These are phyloP conservation scores for Coriaria nepalensis DNA, from an alignment of 306 rosid species.

Conservation along the genomic window DNA sequence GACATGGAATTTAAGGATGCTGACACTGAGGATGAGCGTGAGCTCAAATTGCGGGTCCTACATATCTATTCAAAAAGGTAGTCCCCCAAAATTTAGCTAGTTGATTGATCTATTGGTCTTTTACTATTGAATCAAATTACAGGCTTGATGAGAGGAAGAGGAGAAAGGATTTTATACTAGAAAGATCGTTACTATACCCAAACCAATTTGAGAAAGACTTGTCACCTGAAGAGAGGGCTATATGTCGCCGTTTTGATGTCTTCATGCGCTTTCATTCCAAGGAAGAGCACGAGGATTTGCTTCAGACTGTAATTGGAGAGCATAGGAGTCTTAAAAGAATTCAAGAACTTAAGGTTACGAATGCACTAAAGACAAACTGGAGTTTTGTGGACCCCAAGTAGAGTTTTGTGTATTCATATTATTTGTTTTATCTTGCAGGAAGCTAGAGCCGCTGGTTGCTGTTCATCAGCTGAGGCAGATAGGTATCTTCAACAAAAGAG, in stretches of 20 bases:
- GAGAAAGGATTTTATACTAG: conserved; percentile 76
- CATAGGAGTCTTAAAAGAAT: conserved; percentile 56
- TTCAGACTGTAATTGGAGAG: conserved; percentile 42
- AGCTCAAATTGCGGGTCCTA: conserved; percentile 65
- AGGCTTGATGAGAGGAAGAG: conserved; percentile 96
- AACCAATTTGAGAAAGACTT: conserved; percentile 71
- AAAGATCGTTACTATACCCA: conserved; percentile 66
- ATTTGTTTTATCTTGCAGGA: too few species aligned
- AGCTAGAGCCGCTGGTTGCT: conserved; percentile 73
- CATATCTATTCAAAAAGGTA: conserved; percentile 75
- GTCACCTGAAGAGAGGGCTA: conserved; percentile 54
- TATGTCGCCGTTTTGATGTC: conserved; percentile 58
- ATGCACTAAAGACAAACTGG: too few species aligned
- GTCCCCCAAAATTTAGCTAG: too few species aligned
- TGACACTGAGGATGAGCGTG: conserved; percentile 77
- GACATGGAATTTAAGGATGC: conserved; percentile 95
- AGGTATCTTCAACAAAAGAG: conserved; percentile 49
- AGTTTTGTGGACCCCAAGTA: too few species aligned
- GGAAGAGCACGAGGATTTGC: conserved; percentile 75
- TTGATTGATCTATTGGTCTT: too few species aligned
- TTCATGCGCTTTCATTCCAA: conserved; percentile 87
- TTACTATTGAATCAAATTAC: too few species aligned
- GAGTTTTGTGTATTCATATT: too few species aligned
- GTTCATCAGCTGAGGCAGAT: conserved; percentile 56
- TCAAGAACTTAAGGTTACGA: conserved; percentile 87